Conservation (phyloP, 805 yeast species). For the Kodamaea restingae region DNA sequence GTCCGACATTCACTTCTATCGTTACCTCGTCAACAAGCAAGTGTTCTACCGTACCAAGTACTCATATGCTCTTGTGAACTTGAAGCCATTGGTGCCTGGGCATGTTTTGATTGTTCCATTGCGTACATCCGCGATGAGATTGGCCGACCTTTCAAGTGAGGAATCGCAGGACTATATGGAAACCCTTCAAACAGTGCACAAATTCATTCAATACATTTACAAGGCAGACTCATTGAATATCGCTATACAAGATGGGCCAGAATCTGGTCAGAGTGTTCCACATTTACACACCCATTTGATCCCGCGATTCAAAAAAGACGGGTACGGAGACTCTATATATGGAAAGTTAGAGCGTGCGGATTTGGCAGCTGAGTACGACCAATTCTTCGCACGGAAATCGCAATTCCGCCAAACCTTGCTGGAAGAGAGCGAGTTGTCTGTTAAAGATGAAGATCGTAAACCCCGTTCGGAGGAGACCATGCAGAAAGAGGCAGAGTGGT, state of each 20-base stretch:
- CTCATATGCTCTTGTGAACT: conserved; percentile 82
- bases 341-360: conserved; percentile 55
- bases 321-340: conserved; percentile 69
- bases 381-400: conserved; percentile 26
- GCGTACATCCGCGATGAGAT: conserved; percentile 54
- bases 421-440: conserved; percentile 18
- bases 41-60: conserved; percentile 56
- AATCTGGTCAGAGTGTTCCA: conserved; percentile 94
- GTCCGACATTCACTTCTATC: conserved; percentile 43
- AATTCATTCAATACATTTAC: conserved; percentile 61
- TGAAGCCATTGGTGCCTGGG: conserved; percentile 91
- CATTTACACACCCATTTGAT: conserved; percentile 93
- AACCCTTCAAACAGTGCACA: conserved; percentile 67
- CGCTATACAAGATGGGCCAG: conserved; percentile 94
- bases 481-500: conserved; percentile 64
- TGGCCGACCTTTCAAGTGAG: conserved; percentile 65
- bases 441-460: conserved; percentile 47
- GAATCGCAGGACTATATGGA: conserved; percentile 76
- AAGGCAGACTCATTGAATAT: conserved; percentile 82
- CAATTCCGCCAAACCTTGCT: conserved; percentile 1
- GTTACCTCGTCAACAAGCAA: conserved; percentile 53
- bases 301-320: conserved; percentile 67
- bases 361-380: conserved; percentile 32
- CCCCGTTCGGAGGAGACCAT: conserved; percentile 61
- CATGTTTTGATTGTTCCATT: conserved; percentile 83